Percentiles rank a stretch among this genome's conserved stretches.
phyloP scores from a whole-genome alignment of 495 filamentous ascomycete genomes.

The Xylaria bambusicola region DNA sequence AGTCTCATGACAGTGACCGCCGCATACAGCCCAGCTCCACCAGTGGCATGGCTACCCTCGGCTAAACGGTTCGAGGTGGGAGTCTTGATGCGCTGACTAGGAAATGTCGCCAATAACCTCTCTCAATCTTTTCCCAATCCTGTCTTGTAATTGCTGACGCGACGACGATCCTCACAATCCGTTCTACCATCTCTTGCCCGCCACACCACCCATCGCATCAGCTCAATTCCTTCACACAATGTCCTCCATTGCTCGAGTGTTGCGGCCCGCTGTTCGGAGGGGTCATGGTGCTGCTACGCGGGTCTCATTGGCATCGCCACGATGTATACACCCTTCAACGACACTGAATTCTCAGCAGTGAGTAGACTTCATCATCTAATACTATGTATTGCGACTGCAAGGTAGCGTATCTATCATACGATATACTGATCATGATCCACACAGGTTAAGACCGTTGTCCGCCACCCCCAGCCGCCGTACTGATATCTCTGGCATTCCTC shows the following conservation, averaged over 20 bases:
- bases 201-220: not conserved
- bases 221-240: slow-evolving; percentile 42
- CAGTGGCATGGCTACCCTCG: slow-evolving; percentile 40
- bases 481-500: slow-evolving; percentile 71
- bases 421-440: slow-evolving; percentile 18
- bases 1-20: not conserved
- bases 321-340: slow-evolving; percentile 38
- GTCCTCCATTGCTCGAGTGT: slow-evolving; percentile 67
- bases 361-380: too few relatives aligned
- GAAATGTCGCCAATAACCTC: slow-evolving; percentile 1
- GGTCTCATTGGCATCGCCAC: slow-evolving; percentile 47
- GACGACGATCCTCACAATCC: too few relatives aligned
- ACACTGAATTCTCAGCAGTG: slow-evolving; percentile 42
- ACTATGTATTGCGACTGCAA: not conserved
- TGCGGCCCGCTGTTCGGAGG: slow-evolving; percentile 68
- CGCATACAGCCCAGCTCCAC: not conserved
- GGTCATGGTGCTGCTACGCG: slow-evolving; percentile 47
- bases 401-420: slow-evolving; percentile 6
- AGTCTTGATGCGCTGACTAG: not conserved
- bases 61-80: slow-evolving; percentile 24
- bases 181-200: not conserved
- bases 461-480: slow-evolving; percentile 61
- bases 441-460: slow-evolving; percentile 63
- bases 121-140: not conserved
- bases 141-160: not conserved